phyloP scores from a whole-genome alignment of 2,329 filamentous ascomycete genomes.

The Elsinoe fawcettii region DNA sequence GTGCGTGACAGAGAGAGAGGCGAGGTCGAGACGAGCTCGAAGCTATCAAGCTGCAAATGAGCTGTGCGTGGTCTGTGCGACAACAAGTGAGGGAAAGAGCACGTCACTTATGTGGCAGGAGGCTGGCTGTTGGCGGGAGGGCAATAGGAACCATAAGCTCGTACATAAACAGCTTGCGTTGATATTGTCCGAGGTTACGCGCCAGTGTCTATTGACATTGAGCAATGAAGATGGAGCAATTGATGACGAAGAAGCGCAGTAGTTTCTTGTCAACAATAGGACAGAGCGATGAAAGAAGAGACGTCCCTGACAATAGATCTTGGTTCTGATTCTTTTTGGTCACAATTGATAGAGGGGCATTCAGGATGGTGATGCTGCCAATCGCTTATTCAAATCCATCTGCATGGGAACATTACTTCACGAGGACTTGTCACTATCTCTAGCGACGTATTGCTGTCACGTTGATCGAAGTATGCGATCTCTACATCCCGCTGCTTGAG shows the following conservation, averaged over 20 bases:
- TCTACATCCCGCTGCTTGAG: background rate
- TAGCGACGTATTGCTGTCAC: no score
- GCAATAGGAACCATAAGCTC: background rate
- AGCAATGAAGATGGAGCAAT: no score
- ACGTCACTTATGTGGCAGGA: background rate
- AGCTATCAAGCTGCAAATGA: background rate
- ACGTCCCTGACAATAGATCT: background rate
- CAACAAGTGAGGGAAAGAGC: background rate
- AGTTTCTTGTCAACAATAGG: background rate
- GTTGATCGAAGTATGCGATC: background rate
- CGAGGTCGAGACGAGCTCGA: no score
- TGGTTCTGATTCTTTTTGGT: background rate
- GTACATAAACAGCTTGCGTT: background rate
- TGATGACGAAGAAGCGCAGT: no score
- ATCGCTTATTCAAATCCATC: background rate
- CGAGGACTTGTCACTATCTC: no score
- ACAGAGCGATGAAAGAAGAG: background rate
- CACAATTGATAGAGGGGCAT: background rate
- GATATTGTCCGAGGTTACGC: no score
- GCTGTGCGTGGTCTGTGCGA: constrained; percentile 1
- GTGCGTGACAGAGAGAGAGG: no score
- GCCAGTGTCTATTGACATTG: no score
- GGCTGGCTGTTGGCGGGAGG: background rate
- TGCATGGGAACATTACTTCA: background rate
- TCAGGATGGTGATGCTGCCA: background rate